Evolutionary conservation across 1,284 basidiomycete species (phyloP).

Genomic region (Thecaphora thlaspeos): DNA sequence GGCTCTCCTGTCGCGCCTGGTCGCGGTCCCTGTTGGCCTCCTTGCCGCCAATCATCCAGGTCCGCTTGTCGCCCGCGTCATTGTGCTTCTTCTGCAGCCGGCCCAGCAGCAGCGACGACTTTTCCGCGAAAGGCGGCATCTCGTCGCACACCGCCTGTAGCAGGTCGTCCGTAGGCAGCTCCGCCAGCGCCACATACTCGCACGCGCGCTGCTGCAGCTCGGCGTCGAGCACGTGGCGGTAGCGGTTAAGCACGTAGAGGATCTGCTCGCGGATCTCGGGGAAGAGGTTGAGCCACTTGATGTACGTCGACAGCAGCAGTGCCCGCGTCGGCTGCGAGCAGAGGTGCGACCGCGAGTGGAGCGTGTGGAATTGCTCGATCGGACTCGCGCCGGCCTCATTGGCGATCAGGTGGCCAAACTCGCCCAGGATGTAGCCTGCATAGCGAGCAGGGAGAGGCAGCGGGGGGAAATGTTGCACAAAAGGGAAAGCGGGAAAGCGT

Average conservation of each 20-base stretch:
- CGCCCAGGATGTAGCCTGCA: constrained; percentile 82
- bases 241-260: constrained; percentile 92
- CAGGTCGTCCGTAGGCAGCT: constrained; percentile 72
- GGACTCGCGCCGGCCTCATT: constrained; percentile 91
- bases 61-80: constrained; percentile 77
- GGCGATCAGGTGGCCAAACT: constrained; percentile 89
- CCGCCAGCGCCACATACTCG: constrained; percentile 51
- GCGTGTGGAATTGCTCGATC: constrained; percentile 86
- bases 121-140: constrained; percentile 96
- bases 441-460: background rate
- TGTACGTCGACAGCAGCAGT: constrained; percentile 89
- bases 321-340: constrained; percentile 90
- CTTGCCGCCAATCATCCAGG: constrained; percentile 92
- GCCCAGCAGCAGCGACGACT: constrained; percentile 77
- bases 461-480: background rate
- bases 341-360: constrained; percentile 93
- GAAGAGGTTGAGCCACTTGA: constrained; percentile 99
- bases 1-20: constrained; percentile 63
- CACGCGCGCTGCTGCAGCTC: constrained; percentile 98
- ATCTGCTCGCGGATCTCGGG: constrained; percentile 96
- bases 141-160: constrained; percentile 94
- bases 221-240: constrained; percentile 87
- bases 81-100: constrained; percentile 83
- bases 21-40: constrained; percentile 78
- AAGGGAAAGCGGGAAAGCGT: background rate